These are phyloP conservation scores for Kondoa subrosea DNA, from an alignment of 768 basidiomycete species.

Conservation along the genomic window DNA sequence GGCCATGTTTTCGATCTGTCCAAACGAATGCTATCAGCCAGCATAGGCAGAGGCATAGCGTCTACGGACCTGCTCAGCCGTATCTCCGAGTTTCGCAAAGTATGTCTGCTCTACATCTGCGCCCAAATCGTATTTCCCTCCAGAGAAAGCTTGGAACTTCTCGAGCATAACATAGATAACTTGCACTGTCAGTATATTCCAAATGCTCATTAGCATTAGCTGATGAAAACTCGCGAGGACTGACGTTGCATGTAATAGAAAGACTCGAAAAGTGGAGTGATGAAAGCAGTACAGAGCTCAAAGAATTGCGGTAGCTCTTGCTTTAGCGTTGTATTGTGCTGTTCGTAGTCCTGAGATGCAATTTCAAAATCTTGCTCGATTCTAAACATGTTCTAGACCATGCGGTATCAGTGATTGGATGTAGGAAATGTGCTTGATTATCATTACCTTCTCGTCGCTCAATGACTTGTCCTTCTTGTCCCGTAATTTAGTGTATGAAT, in stretches of 20 bases:
- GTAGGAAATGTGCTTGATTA: conserved; percentile 35
- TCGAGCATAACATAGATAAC: conserved; percentile 84
- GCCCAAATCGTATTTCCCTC: conserved; percentile 48
- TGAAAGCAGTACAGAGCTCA: conserved; percentile 66
- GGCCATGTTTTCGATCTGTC: conserved; percentile 29
- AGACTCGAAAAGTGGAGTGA: conserved; percentile 93
- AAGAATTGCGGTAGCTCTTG: conserved; percentile 87
- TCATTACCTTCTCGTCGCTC: conserved; percentile 95
- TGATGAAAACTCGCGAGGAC: conserved; percentile 11
- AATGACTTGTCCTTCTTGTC: conserved; percentile 98
- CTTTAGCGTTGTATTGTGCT: conserved; percentile 55
- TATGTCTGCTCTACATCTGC: conserved; percentile 53
- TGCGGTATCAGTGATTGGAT: too few relatives aligned
- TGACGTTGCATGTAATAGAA: conserved; percentile 90
- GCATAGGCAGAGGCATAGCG: not conserved
- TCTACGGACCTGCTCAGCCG: conserved; percentile 47
- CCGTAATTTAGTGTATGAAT: conserved; percentile 78
- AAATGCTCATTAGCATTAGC: not conserved
- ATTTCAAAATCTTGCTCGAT: conserved; percentile 38
- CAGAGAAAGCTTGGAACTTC: conserved; percentile 71
- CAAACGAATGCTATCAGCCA: not conserved
- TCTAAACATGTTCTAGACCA: conserved; percentile 31
- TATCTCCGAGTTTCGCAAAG: conserved; percentile 65
- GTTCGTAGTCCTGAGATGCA: conserved; percentile 38
- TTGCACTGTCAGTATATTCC: conserved; percentile 46